These are phyloP conservation scores for Pistacia integerrima DNA, from an alignment of 345 rosid species.

Conservation along the genomic window DNA sequence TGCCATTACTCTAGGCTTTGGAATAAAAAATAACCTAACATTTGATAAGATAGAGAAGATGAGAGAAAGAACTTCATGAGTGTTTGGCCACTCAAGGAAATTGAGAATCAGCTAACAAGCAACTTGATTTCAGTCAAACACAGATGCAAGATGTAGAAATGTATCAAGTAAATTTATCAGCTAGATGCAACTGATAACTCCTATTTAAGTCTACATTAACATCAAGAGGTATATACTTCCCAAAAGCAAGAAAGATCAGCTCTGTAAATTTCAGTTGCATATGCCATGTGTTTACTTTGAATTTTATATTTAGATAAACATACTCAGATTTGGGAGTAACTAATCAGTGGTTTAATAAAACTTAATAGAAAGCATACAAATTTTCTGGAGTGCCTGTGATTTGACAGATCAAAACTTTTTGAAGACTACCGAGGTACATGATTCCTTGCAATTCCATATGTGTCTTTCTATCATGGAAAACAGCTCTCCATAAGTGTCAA, in stretches of 20 bases:
- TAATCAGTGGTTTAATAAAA: not conserved
- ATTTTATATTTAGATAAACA: not conserved
- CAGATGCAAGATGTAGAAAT: not conserved
- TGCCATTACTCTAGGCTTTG: not conserved
- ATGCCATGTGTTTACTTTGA: not conserved
- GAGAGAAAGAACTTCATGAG: not conserved
- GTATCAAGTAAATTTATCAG: conserved; percentile 1
- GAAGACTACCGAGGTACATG: not conserved
- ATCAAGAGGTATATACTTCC: not conserved
- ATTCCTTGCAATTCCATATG: not conserved
- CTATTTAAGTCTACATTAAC: not conserved
- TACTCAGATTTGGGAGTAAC: not conserved
- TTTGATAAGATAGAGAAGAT: conserved; percentile 1
- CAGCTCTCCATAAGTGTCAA: not conserved
- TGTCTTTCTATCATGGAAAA: not conserved
- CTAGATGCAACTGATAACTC: not conserved
- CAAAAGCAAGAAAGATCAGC: not conserved
- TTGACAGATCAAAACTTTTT: not conserved
- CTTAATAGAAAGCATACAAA: not conserved
- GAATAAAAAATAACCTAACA: not conserved
- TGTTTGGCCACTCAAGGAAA: not conserved
- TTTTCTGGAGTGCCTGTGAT: not conserved
- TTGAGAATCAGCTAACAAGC: not conserved
- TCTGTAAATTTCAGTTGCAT: not conserved
- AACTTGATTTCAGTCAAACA: not conserved